Evolutionary conservation across 2,329 filamentous ascomycete genomes (phyloP).

Genomic region (Penicillium occitanis): DNA sequence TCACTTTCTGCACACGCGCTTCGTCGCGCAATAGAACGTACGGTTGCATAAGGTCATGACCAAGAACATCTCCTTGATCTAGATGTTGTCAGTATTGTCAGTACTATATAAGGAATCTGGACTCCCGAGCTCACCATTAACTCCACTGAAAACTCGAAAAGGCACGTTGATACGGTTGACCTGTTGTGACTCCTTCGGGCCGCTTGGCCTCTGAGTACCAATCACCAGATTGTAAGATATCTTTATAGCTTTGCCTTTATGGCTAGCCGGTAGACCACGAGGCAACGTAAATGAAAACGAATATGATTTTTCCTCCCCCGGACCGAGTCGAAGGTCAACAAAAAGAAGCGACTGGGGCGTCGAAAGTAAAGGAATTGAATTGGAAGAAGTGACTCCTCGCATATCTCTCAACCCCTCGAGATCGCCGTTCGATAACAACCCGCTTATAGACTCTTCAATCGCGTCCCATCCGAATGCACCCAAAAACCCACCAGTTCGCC

Average conservation of each 20-base stretch:
- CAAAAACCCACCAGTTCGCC: slow-evolving; percentile 75
- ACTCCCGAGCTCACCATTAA: slow-evolving; percentile 59
- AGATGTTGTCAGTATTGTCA: neutral
- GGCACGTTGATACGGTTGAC: slow-evolving; percentile 90
- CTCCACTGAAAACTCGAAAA: slow-evolving; percentile 88
- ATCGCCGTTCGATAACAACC: slow-evolving; percentile 80
- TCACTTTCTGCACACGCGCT: slow-evolving; percentile 63
- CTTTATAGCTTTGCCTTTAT: slow-evolving; percentile 91
- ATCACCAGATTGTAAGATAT: slow-evolving; percentile 88
- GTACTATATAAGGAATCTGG: no score
- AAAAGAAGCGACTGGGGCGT: slow-evolving; percentile 95
- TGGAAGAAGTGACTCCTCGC: slow-evolving; percentile 80
- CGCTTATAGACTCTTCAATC: slow-evolving; percentile 82
- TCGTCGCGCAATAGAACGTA: slow-evolving; percentile 86
- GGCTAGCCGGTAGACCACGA: slow-evolving; percentile 82
- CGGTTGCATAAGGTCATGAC: slow-evolving; percentile 91
- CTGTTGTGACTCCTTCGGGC: slow-evolving; percentile 71
- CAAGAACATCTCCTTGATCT: slow-evolving; percentile 78
- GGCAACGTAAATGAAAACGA: slow-evolving; percentile 85
- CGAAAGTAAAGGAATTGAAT: slow-evolving; percentile 84
- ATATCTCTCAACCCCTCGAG: slow-evolving; percentile 94
- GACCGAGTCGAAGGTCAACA: slow-evolving; percentile 82
- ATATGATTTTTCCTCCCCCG: slow-evolving; percentile 84
- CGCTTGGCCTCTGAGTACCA: slow-evolving; percentile 82
- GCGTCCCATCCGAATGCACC: slow-evolving; percentile 84